Conservation (phyloP, 495 filamentous ascomycete species). For the Hyaloscypha hepaticicola region DNA sequence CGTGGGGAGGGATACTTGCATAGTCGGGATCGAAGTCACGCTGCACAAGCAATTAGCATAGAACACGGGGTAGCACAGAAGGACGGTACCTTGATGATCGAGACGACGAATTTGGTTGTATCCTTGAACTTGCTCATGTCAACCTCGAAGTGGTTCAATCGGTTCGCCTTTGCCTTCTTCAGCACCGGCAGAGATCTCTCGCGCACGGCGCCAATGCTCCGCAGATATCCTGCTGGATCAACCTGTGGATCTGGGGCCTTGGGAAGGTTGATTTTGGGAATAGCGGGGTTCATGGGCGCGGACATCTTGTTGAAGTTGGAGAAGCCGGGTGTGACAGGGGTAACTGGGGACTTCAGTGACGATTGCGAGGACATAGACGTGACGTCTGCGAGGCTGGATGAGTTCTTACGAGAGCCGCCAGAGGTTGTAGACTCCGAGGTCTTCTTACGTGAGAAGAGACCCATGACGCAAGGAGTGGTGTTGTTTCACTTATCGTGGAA, state of each 20-base stretch:
- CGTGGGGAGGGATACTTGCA: conserved; percentile 74
- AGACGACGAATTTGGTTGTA: conserved; percentile 87
- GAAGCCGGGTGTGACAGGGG: conserved; percentile 39
- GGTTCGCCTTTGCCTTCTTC: conserved; percentile 73
- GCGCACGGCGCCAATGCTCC: conserved; percentile 85
- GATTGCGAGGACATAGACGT: conserved; percentile 33
- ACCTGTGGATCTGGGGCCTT: conserved; percentile 84
- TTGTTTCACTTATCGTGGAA: conserved; percentile 5
- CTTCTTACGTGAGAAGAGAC: conserved; percentile 47
- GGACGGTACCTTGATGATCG: conserved; percentile 86
- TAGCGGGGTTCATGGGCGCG: conserved; percentile 33
- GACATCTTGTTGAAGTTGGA: conserved; percentile 30
- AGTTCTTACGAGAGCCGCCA: conserved; percentile 37
- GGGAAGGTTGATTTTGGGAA: conserved; percentile 66
- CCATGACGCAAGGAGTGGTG: conserved; percentile 36
- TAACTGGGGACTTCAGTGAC: conserved; percentile 37
- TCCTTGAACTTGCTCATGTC: conserved; percentile 85
- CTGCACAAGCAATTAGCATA: conserved; percentile 14
- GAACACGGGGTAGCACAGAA: background rate
- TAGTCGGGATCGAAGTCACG: conserved; percentile 31
- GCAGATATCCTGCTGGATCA: conserved; percentile 89
- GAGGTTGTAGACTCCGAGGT: conserved; percentile 23
- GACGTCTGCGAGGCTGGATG: conserved; percentile 39
- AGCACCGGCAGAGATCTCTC: conserved; percentile 72
- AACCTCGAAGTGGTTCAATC: conserved; percentile 86